Base-by-base conservation (phyloP, 179 eudicot species). In the Beta macrorhiza region DNA sequence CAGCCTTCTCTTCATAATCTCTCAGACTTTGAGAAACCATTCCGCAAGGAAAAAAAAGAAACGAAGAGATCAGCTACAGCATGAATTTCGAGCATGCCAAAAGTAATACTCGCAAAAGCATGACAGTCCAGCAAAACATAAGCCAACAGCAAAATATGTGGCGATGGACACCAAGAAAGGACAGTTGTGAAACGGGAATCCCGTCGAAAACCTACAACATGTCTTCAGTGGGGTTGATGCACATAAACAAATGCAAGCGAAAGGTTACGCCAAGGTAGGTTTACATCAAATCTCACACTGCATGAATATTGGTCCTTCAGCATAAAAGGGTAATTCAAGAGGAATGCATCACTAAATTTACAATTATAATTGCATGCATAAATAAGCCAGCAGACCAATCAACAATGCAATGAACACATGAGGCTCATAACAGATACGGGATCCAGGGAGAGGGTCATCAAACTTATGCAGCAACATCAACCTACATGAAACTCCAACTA, bases 1-100 rank as follows among this genome's bases (percentile, higher is more conserved):
- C 97, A 0, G 98, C 99, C 87, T 75, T 94, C 74, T 96, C 99
- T 84, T 96, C 99, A 73, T 96, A 96, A 73, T 94, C 97, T 85
- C 85, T 87, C 97, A 96, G 86, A 75, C 99, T 96, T 37, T 78
- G 64, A 76, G 47, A 49, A 47, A 72, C 71, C 52, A 80, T 72
- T 5, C 51, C 68, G 74, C 68, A 58, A 12, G 47, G 14, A 47
- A 78, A 72, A 55, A 10, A 32, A 32, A 25, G 79, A 69, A 67
- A 32, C 4, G 19, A 56, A 79, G 7, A 55, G 55, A 79, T 85
- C 71, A 85, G 81, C 51, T 63, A 72, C 14, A 16, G 20, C 64
- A 52, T 51, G 22, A n/a, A 1, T 45, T 59, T 64, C n/a, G 68
- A 32, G 37, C 77, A 67, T 37, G 63, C 53, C 14, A 17, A 64